Evolutionary conservation across 2,329 filamentous ascomycete species (phyloP).

Genomic region (Cladosporium sp.): DNA sequence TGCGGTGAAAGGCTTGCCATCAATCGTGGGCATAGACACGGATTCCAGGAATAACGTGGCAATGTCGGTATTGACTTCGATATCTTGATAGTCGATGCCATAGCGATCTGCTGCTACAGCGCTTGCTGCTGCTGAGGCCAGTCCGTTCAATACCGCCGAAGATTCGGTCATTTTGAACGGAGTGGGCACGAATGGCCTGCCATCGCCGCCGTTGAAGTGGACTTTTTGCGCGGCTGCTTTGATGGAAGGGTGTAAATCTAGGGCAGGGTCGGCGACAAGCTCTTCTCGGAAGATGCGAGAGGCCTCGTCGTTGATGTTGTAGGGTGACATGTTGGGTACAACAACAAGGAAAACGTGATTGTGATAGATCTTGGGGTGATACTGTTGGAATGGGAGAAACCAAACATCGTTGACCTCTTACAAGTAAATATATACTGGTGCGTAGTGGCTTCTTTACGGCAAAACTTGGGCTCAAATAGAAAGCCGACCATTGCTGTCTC

Average conservation of each 20-base stretch:
- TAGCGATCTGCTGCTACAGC: constrained; percentile 12
- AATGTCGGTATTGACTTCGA: constrained; percentile 19
- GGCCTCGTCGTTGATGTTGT: constrained; percentile 3
- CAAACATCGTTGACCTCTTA: neutral
- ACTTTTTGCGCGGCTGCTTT: constrained; percentile 5
- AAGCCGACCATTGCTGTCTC: neutral
- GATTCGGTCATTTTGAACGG: constrained; percentile 59
- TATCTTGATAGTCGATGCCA: constrained; percentile 9
- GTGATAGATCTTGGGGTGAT: neutral
- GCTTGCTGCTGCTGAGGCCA: constrained; percentile 13
- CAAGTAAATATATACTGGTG: neutral
- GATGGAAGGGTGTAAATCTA: neutral
- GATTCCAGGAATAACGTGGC: constrained; percentile 26
- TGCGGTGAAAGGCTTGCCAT: constrained; percentile 10
- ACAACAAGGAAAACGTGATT: neutral
- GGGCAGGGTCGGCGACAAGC: neutral
- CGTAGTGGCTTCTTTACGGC: neutral
- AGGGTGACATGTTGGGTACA: neutral
- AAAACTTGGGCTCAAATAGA: neutral
- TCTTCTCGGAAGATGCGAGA: constrained; percentile 3
- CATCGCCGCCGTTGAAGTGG: constrained; percentile 13
- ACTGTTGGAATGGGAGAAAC: neutral
- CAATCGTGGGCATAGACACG: constrained; percentile 15
- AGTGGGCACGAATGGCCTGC: constrained; percentile 51
- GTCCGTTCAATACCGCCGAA: constrained; percentile 45